phyloP scores from a whole-genome alignment of 139 green algal genomes.

The Picochlorum costavermella region DNA sequence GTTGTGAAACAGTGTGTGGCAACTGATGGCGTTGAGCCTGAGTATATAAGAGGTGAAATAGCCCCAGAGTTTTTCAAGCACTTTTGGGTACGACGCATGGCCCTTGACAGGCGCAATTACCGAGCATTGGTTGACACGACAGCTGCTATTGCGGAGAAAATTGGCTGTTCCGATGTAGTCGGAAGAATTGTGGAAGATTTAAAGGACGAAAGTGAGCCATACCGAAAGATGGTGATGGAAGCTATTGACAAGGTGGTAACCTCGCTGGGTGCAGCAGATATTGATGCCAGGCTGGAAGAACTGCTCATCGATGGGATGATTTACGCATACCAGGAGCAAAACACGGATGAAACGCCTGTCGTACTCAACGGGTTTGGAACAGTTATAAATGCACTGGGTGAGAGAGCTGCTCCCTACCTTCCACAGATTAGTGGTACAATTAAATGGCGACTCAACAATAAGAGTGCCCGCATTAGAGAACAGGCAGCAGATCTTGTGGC shows the following conservation, averaged over 20 bases:
- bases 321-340: conserved; percentile 98
- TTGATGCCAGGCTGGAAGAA: conserved; percentile 94
- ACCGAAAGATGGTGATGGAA: conserved; percentile 94
- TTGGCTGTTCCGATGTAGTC: conserved; percentile 83
- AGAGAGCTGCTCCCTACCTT: conserved; percentile 92
- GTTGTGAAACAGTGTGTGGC: conserved; percentile 96
- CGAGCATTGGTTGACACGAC: conserved; percentile 93
- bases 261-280: conserved; percentile 76
- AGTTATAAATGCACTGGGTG: conserved; percentile 85
- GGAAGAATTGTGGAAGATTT: conserved; percentile 93
- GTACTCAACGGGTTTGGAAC: conserved; percentile 98
- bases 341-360: conserved; percentile 63
- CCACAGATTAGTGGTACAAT: conserved; percentile 97
- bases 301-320: conserved; percentile 96
- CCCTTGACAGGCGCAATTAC: conserved; percentile 92
- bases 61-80: conserved; percentile 94
- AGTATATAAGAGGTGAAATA: conserved; percentile 82
- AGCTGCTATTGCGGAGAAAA: conserved; percentile 74
- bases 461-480: conserved; percentile 87
- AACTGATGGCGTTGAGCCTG: conserved; percentile 90
- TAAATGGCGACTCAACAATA: conserved; percentile 99
- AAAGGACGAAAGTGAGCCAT: conserved; percentile 98
- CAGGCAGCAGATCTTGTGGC: conserved; percentile 92
- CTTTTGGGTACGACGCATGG: conserved; percentile 98
- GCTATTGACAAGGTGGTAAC: conserved; percentile 72